Conservation (phyloP, 2,329 filamentous ascomycete genomes). For the Colletotrichum kahawae region DNA sequence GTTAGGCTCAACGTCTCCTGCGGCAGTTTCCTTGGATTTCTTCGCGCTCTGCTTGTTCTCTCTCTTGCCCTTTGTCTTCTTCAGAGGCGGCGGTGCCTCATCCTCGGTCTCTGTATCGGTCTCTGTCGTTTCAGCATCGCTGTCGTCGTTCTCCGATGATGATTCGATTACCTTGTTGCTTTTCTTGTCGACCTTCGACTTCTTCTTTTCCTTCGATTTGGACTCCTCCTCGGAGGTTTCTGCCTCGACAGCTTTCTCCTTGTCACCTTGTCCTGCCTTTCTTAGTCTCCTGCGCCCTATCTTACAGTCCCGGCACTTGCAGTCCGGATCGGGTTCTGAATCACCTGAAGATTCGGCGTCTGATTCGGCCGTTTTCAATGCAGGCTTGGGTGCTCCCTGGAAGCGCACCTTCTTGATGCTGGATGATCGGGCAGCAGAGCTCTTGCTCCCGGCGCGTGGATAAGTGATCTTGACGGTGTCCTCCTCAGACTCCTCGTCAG, state of each 20-base stretch:
- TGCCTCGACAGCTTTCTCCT: background rate
- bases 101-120: constrained; percentile 27
- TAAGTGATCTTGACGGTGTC: constrained; percentile 55
- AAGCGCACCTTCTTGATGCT: constrained; percentile 51
- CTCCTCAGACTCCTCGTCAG: constrained; percentile 56
- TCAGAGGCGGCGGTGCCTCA: background rate
- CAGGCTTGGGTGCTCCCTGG: constrained; percentile 39
- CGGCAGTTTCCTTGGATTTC: background rate
- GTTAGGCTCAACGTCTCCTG: background rate
- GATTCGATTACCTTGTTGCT: constrained; percentile 20
- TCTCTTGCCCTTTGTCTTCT: constrained; percentile 22
- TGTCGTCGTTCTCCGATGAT: constrained; percentile 22
- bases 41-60: constrained; percentile 16
- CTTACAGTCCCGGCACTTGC: constrained; percentile 4
- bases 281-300: constrained; percentile 3
- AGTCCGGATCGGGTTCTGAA: background rate
- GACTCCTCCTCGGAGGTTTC: constrained; percentile 13
- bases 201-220: constrained; percentile 10
- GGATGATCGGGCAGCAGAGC: background rate
- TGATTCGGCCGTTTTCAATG: constrained; percentile 36
- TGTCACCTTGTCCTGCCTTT: background rate
- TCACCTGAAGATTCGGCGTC: constrained; percentile 8
- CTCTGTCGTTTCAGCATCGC: constrained; percentile 24
- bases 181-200: constrained; percentile 6
- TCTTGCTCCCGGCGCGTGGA: constrained; percentile 40